Evolutionary conservation across 192 early-diverging fungal species (phyloP), one percentile per base, ranked within the genome.

Genomic region (Coemansia sp.): DNA sequence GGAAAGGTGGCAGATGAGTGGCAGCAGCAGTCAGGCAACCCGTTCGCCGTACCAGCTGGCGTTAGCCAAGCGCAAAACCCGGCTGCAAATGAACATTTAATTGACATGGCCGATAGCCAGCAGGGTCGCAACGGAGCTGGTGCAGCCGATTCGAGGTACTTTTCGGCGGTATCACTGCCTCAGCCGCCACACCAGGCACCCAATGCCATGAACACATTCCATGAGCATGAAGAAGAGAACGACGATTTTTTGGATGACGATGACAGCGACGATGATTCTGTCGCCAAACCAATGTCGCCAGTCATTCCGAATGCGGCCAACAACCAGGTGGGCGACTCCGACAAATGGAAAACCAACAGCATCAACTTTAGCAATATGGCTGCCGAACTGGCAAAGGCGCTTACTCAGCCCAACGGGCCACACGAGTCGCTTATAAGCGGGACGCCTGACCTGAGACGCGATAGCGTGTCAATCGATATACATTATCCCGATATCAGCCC

Each of bases 231-330:
- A 1, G 73, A 69, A 14, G 72, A 69, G 6, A 71, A 66, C 11
- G 72, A 74, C 34, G 78, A 66, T 33, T 70, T 73, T 41, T 61
- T 81, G 56, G 74, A 76, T 9, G 70, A 65, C 66, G 78, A 79
- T 54, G 78, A 81, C 37, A 64, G 57, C 34, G 73, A 64, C 16
- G 66, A 60, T 27, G 59, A 36, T 3, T 60, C 13, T 21, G 59
- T 11, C 7, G 21, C 59, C 59, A 60, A 60, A 21, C 17, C 24
- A 36, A 17, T 19, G 3, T 60, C 59, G 17, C 59, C 59, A 7
- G 19, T 16, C 9, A 35, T 27, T 13, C 29, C 1, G 2, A 64
- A 33, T 5, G 41, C 21, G 44, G 61, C 41, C 37, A 46, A 34
- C 53, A 56, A 8, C 16, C 17, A 45, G 0, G 45, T 24, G 8